A percentile compares a stretch with the other conserved stretches of the same genome.
Evolutionary conservation across 768 basidiomycete species (phyloP).

Genomic region (Suillus subluteus): DNA sequence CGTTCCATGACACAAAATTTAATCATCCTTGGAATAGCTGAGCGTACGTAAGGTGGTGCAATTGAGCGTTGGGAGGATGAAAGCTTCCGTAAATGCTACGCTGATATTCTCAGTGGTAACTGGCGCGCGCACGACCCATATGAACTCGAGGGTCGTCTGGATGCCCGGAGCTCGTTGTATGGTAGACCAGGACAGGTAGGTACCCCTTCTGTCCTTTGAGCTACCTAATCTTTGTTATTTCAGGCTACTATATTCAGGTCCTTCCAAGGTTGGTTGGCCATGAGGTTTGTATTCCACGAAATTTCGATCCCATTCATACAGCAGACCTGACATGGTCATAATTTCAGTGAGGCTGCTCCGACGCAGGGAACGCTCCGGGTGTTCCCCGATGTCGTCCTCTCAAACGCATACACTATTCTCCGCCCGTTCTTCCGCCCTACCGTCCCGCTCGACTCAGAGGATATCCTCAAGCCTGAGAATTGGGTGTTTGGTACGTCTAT

Average conservation of each 20-base stretch:
- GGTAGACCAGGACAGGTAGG: constrained; percentile 53
- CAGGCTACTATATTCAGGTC: constrained; percentile 58
- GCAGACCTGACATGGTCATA: neutral
- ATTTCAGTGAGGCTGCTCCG: constrained; percentile 62
- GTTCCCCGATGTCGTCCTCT: constrained; percentile 65
- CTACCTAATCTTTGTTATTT: constrained; percentile 9
- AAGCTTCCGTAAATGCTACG: constrained; percentile 59
- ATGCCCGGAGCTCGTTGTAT: constrained; percentile 69
- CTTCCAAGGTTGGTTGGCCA: constrained; percentile 78
- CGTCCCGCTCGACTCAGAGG: constrained; percentile 42
- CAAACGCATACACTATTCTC: constrained; percentile 73
- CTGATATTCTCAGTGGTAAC: constrained; percentile 60
- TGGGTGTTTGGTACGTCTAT: constrained; percentile 50
- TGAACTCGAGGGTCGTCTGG: constrained; percentile 59
- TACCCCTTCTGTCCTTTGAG: constrained; percentile 10
- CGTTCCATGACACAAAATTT: constrained; percentile 29
- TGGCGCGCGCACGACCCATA: constrained; percentile 74
- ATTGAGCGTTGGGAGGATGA: constrained; percentile 80
- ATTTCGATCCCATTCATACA: neutral
- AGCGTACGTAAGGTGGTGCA: constrained; percentile 53
- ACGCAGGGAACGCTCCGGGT: constrained; percentile 71
- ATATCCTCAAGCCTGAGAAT: constrained; percentile 50
- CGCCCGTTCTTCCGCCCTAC: constrained; percentile 74
- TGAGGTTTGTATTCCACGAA: constrained; percentile 47
- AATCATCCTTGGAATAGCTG: neutral